Percentiles rank a stretch among this genome's conserved stretches.
These are phyloP conservation scores for Curvularia verruculosa DNA, from an alignment of 2,329 filamentous ascomycete species.

Conservation along the genomic window DNA sequence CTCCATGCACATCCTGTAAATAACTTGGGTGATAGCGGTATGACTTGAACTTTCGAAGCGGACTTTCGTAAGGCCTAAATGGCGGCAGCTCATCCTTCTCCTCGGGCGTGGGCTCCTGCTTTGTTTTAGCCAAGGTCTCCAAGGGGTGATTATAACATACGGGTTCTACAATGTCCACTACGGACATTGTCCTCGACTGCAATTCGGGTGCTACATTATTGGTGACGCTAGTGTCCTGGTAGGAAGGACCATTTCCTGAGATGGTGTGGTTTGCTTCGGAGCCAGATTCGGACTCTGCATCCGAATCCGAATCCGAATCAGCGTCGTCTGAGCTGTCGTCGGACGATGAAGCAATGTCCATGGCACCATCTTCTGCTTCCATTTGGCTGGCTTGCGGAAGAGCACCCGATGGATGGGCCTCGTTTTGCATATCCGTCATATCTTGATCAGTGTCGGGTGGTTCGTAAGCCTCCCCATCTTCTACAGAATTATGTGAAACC, in stretches of 20 bases:
- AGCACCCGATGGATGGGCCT: not conserved
- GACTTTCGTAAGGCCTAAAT: conserved; percentile 77
- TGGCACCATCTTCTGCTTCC: conserved; percentile 40
- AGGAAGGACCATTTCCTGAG: conserved; percentile 17
- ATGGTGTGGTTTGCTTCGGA: conserved; percentile 16
- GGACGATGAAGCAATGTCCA: conserved; percentile 44
- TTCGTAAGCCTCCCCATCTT: conserved; percentile 42
- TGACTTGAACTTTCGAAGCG: conserved; percentile 79
- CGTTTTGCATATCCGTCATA: conserved; percentile 15
- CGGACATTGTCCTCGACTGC: conserved; percentile 32
- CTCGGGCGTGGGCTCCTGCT: conserved; percentile 20
- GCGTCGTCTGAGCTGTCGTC: conserved; percentile 33
- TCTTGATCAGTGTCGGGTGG: conserved; percentile 39
- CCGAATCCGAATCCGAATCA: conserved; percentile 26
- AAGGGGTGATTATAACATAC: conserved; percentile 28
- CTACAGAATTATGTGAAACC: conserved; percentile 25
- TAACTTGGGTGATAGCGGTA: conserved; percentile 90
- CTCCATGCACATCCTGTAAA: conserved; percentile 70
- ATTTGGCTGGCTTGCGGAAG: conserved; percentile 8
- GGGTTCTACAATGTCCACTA: conserved; percentile 15
- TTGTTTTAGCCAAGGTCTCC: conserved; percentile 22
- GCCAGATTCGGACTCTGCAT: conserved; percentile 26
- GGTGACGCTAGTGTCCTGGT: conserved; percentile 32
- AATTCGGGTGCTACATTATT: conserved; percentile 51
- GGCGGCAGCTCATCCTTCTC: conserved; percentile 25